A percentile compares a stretch with the other conserved stretches of the same genome.
These are phyloP conservation scores for Coemansia sp. DNA, from an alignment of 192 early-diverging fungal genomes.

Conservation along the genomic window DNA sequence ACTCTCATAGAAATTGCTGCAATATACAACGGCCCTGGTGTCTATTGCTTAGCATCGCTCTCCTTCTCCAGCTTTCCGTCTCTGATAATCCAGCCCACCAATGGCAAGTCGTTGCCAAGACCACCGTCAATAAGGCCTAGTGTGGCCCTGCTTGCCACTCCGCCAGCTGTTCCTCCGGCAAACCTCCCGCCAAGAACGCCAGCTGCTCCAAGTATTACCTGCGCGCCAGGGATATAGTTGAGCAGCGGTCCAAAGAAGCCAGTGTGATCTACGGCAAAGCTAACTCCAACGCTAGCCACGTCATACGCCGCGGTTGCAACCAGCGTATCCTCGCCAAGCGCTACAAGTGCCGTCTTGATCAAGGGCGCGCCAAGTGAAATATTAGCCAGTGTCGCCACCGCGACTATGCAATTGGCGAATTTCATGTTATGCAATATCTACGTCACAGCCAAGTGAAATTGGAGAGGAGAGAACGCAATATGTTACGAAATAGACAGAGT, in stretches of 20 bases:
- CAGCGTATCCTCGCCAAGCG: conserved; percentile 17
- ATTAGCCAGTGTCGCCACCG: background rate
- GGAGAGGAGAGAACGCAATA: background rate
- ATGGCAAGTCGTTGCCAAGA: conserved; percentile 29
- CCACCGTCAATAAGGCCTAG: conserved; percentile 32
- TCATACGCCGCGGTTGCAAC: conserved; percentile 36
- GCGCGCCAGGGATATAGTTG: conserved; percentile 30
- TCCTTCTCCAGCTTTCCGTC: conserved; percentile 12
- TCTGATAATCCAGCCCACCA: conserved; percentile 45
- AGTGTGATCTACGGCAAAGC: conserved; percentile 39
- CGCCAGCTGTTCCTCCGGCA: conserved; percentile 39
- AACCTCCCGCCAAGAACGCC: conserved; percentile 37
- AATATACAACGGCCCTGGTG: background rate
- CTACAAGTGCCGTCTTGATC: conserved; percentile 32
- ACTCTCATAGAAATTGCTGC: background rate
- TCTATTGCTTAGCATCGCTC: background rate
- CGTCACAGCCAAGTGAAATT: background rate
- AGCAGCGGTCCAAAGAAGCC: conserved; percentile 40
- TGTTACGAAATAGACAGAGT: background rate
- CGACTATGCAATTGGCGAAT: background rate
- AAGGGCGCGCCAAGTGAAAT: conserved; percentile 22
- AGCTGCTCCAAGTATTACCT: conserved; percentile 31
- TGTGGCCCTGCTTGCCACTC: conserved; percentile 25
- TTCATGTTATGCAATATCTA: background rate
- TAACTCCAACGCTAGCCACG: conserved; percentile 42